These are phyloP conservation scores for Lepidopterella palustris DNA, from an alignment of 495 filamentous ascomycete genomes.

Conservation along the genomic window DNA sequence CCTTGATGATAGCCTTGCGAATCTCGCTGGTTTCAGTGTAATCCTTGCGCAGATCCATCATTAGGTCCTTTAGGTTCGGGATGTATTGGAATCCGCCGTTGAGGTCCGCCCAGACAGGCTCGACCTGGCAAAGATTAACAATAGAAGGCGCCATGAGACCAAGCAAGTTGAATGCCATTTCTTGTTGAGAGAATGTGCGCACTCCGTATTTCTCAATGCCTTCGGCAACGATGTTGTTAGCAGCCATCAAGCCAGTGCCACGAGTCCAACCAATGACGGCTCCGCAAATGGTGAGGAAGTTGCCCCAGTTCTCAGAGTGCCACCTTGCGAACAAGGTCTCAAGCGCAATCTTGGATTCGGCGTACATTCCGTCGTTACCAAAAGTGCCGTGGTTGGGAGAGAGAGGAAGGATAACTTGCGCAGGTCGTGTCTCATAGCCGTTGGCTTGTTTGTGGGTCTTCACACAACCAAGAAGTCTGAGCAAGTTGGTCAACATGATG, in stretches of 20 bases:
- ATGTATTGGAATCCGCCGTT: constrained; percentile 98
- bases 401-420: constrained; percentile 90
- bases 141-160: constrained; percentile 93
- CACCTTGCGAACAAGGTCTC: constrained; percentile 98
- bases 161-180: constrained; percentile 99
- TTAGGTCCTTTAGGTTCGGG: constrained; percentile 89
- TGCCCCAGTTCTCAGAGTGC: constrained; percentile 95
- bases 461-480: constrained; percentile 82
- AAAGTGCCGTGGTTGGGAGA: constrained; percentile 99
- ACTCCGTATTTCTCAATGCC: constrained; percentile 95
- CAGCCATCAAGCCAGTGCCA: constrained; percentile 95
- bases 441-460: constrained; percentile 81
- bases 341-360: constrained; percentile 92
- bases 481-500: constrained; percentile 97
- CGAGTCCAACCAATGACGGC: constrained; percentile 99
- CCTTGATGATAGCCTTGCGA: constrained; percentile 85
- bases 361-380: constrained; percentile 95
- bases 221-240: constrained; percentile 96
- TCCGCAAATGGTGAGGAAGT: constrained; percentile 97
- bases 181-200: constrained; percentile 96
- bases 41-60: constrained; percentile 81
- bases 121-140: constrained; percentile 89
- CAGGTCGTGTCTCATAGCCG: constrained; percentile 89
- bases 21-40: constrained; percentile 93
- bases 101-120: constrained; percentile 93